phyloP scores from a whole-genome alignment of 208 protist species.

The Wallacemonas collosoma region DNA sequence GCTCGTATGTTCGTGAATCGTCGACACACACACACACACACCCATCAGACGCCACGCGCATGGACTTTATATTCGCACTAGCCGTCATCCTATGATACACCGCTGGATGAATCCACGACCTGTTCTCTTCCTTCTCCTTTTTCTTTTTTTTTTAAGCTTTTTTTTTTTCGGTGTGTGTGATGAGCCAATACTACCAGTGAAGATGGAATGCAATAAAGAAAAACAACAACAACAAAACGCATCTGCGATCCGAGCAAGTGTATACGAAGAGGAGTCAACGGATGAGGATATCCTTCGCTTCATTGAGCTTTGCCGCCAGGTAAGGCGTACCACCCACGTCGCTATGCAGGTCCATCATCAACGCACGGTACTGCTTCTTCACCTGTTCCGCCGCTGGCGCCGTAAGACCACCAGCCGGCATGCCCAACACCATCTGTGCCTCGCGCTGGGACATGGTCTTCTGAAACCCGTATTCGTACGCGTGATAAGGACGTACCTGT shows the following conservation, averaged over 20 bases:
- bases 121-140: too few relatives aligned
- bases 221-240: background rate
- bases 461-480: constrained; percentile 73
- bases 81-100: too few relatives aligned
- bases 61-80: too few relatives aligned
- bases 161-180: too few relatives aligned
- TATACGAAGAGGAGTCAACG: constrained; percentile 17
- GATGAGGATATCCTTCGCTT: constrained; percentile 66
- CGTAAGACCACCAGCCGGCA: constrained; percentile 36
- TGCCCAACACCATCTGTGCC: constrained; percentile 70
- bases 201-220: too few relatives aligned
- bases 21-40: background rate
- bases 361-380: constrained; percentile 56
- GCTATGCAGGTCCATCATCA: constrained; percentile 83
- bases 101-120: too few relatives aligned
- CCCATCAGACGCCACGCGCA: background rate
- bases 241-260: too few relatives aligned
- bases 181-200: too few relatives aligned
- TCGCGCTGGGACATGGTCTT: constrained; percentile 61
- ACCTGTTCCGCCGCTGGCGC: constrained; percentile 57
- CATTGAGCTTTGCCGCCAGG: constrained; percentile 83
- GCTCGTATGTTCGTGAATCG: too few relatives aligned
- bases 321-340: constrained; percentile 71
- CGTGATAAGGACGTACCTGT: constrained; percentile 34
- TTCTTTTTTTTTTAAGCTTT: too few relatives aligned